Evolutionary conservation across 2,329 filamentous ascomycete species (phyloP), one percentile per base, ranked within the genome.

Genomic region (Aspergillus hortae): DNA sequence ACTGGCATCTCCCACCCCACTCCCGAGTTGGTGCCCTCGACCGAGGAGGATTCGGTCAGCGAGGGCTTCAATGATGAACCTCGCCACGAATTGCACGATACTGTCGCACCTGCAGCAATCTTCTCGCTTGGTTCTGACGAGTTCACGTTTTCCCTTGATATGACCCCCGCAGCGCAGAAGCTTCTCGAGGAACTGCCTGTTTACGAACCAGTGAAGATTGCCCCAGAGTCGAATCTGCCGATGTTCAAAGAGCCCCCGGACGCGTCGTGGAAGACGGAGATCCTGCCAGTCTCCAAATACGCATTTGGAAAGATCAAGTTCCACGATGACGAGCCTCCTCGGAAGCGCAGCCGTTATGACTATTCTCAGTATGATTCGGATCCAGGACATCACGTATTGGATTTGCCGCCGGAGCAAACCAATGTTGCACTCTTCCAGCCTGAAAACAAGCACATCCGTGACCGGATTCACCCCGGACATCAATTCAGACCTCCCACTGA

Each of bases 401-500:
- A 82, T 40, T 67, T 92, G 7, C 80, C 82, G 1, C 86, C 91
- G 0, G 83, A 88, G 57, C 86, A 87, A 58, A 83, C 80, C 1
- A 83, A 89, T 54, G 90, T 96, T 52, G 92, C 92, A 1, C 76
- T 99, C 0, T 99, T 99, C 72, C 85, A 89, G 56, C 85, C 90
- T 0, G 89, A 95, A 54, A 92, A 95, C 75, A 95, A 92, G 69
- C 82, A 86, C 49, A 91, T 96, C 38, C 84, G 92, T 52, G 92
- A 97, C 66, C 83, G 94, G 14, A 82, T 99, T 4, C 90, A 96
- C 67, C 89, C 90, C 9, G 89, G 89, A 7, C 92, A 96, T 69
- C 89, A 92, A 56, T 97, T 99, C 77, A 82, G 92, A 49, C 94
- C 94, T 14, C 94, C 94, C 0, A 91, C 90, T 0, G 92, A 97